phyloP scores from a whole-genome alignment of 805 yeast genomes.

The Yarrowia phangngaensis region DNA sequence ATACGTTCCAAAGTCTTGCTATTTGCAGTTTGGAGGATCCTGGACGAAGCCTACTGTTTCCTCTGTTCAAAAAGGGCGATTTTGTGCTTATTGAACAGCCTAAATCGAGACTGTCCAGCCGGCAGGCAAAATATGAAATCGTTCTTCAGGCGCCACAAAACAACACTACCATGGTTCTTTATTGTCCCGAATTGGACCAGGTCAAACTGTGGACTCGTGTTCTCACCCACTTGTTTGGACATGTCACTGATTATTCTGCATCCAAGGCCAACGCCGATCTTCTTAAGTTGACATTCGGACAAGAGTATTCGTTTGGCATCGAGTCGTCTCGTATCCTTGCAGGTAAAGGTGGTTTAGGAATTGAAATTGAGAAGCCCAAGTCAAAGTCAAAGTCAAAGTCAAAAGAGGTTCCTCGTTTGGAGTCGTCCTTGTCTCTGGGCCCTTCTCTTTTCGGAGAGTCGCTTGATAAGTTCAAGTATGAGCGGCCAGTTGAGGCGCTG shows the following conservation, averaged over 20 bases:
- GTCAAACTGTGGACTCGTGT: slow-evolving; percentile 17
- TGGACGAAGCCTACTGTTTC: slow-evolving; percentile 25
- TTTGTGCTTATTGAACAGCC: slow-evolving; percentile 16
- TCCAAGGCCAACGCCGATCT: slow-evolving; percentile 8
- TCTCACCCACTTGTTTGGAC: slow-evolving; percentile 13
- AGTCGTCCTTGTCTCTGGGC: slow-evolving; percentile 10
- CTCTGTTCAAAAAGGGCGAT: slow-evolving; percentile 16
- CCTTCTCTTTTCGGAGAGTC: slow-evolving; percentile 12
- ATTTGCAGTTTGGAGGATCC: slow-evolving; percentile 27
- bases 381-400: neutral
- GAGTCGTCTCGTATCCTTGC: slow-evolving; percentile 14
- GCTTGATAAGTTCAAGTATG: slow-evolving; percentile 22
- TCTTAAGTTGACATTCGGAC: slow-evolving; percentile 20
- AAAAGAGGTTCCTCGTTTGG: neutral
- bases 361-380: neutral
- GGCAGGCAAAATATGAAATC: slow-evolving; percentile 18
- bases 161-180: slow-evolving; percentile 10
- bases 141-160: slow-evolving; percentile 18
- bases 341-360: slow-evolving; percentile 13
- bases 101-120: slow-evolving; percentile 6
- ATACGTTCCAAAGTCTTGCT: slow-evolving; percentile 3
- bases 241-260: slow-evolving; percentile 23
- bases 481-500: slow-evolving; percentile 6
- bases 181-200: slow-evolving; percentile 25
- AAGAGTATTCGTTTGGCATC: slow-evolving; percentile 19